Evolutionary conservation across 2,329 filamentous ascomycete species (phyloP), one percentile per base, ranked within the genome.

Genomic region (Lecanicillium sp.): DNA sequence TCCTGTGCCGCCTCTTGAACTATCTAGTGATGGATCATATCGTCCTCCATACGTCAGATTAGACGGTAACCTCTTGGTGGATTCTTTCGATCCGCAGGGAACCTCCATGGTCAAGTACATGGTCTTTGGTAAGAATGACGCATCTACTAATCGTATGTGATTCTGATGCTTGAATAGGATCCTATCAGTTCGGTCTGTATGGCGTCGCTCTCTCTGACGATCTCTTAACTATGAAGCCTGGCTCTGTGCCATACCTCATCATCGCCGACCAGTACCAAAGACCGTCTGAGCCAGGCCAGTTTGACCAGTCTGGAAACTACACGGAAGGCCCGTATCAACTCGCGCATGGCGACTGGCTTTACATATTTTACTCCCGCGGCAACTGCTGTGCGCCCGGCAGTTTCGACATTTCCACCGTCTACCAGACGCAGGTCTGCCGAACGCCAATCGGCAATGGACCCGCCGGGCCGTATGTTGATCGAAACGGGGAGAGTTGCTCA

Each of bases 201-300:
- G 19, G 20, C n/a, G 11, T 28, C 10, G n/a, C 20, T 17, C 20
- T 36, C 11, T 36, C 33, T 7, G 33, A 36, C 9, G 20, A 28
- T 18, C 12, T 36, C 13, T 13, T 36, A 7, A 28, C 5, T 13
- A 7, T 8, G n/a, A 29, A 17, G n/a, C 7, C 33, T 5, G 33
- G 33, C 33, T 14, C 33, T 18, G 25, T 29, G 5, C 33, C 33
- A 12, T 29, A 28, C 9, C 33, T 36, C n/a, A 36, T 36, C 14
- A 20, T 36, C 14, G 33, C 33, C 6, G 33, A 36, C 25, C 33
- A 36, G 14, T 36, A 36, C 17, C 33, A 36, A 13, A 29, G 12
- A 17, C 33, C 33, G 6, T 27, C 33, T 7, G 19, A n/a, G 4
- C n/a, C 20, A 17, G 22, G n/a, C 28, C 33, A 20, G 14, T 18